phyloP scores from a whole-genome alignment of 768 basidiomycete species.

The Amanita polypyramis region DNA sequence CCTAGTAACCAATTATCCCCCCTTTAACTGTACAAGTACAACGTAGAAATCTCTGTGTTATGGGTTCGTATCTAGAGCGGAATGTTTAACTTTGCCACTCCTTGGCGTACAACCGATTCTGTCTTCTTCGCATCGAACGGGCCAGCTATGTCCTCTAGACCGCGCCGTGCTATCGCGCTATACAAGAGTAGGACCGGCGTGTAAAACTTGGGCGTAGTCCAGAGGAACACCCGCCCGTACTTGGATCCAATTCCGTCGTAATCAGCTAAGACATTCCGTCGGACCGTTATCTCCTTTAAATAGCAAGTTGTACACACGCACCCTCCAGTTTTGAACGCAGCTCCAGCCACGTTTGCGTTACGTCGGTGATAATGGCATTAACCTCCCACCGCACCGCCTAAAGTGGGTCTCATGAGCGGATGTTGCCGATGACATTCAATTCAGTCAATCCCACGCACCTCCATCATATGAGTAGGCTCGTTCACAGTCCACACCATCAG shows the following conservation, averaged over 20 bases:
- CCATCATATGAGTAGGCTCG: conserved; percentile 79
- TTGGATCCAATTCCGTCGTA: conserved; percentile 54
- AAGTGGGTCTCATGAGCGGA: not conserved
- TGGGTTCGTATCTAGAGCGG: not conserved
- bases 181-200: conserved; percentile 30
- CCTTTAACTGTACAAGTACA: no score
- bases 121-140: conserved; percentile 30
- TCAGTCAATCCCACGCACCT: conserved; percentile 39
- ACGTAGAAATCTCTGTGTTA: no score
- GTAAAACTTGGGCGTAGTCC: conserved; percentile 59
- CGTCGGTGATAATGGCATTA: conserved; percentile 70
- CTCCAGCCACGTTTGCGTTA: conserved; percentile 58
- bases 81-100: not conserved
- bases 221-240: conserved; percentile 61
- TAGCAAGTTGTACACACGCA: conserved; percentile 21
- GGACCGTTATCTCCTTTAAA: not conserved
- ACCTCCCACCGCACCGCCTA: conserved; percentile 76
- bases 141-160: conserved; percentile 42
- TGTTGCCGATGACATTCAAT: conserved; percentile 3
- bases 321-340: conserved; percentile 48
- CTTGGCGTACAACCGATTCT: not conserved
- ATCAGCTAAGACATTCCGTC: conserved; percentile 34
- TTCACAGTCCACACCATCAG: conserved; percentile 98
- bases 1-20: no score
- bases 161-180: conserved; percentile 17